Percentiles rank a stretch among this genome's conserved stretches.
Conservation (phyloP, 306 rosid genomes). For the Argentina anserina region DNA sequence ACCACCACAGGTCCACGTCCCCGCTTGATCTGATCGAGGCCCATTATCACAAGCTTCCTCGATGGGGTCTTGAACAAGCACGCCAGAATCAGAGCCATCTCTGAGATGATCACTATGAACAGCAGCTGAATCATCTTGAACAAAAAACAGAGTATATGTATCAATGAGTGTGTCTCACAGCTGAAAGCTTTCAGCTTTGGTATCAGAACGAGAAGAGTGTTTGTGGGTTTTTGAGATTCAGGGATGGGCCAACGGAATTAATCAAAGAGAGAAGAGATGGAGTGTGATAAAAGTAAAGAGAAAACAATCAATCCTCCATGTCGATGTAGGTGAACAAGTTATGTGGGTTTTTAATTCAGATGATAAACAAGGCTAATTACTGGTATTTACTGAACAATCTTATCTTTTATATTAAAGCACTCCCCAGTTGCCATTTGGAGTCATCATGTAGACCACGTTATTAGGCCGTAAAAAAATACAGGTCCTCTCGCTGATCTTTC, state of each 20-base stretch:
- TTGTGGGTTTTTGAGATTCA: not conserved
- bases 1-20: conserved; percentile 82
- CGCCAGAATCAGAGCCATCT: conserved; percentile 49
- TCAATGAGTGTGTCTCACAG: not conserved
- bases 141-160: not conserved
- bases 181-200: not conserved
- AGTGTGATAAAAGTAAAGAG: not conserved
- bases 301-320: not conserved
- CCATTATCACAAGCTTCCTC: conserved; percentile 68
- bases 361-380: not conserved
- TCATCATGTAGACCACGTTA: conserved; percentile 16
- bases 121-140: conserved; percentile 61
- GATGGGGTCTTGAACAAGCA: conserved; percentile 75
- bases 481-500: not conserved
- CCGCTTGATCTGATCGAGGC: conserved; percentile 74
- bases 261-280: not conserved
- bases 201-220: not conserved
- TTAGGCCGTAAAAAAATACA: not conserved
- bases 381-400: not conserved
- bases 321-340: not conserved
- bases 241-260: not conserved
- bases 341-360: not conserved
- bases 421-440: conserved; percentile 1
- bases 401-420: not conserved
- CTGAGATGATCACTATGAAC: conserved; percentile 55